Conservation (phyloP, 345 rosid genomes). For the Crucihimalaya himalaica region DNA sequence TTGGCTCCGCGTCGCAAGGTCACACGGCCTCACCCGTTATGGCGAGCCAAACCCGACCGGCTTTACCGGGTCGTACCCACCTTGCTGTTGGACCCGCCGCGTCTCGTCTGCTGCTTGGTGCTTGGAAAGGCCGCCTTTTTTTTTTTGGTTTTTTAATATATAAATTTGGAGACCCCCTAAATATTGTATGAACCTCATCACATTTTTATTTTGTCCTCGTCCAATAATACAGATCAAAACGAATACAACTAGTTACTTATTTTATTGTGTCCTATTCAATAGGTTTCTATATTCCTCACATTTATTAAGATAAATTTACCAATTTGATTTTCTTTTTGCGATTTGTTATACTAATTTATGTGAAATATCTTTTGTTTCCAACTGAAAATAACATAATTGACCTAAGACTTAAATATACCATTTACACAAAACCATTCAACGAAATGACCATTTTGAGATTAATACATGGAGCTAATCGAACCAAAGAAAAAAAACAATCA, state of each 20-base stretch:
- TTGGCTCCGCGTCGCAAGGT: conserved; percentile 37
- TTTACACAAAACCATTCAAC: not conserved
- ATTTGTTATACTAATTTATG: not conserved
- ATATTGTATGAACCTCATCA: conserved; percentile 25
- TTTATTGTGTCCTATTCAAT: not conserved
- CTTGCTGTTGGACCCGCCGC: conserved; percentile 26
- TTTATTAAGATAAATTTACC: not conserved
- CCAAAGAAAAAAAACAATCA: not conserved
- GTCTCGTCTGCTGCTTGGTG: conserved; percentile 23
- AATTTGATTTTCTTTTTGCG: not conserved
- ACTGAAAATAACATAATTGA: conserved; percentile 8
- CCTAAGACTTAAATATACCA: not conserved
- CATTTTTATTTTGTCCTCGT: conserved; percentile 25
- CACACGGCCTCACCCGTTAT: conserved; percentile 33
- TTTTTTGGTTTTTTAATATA: not conserved
- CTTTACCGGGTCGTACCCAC: conserved; percentile 19
- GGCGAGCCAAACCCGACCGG: conserved; percentile 32
- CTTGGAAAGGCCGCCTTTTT: conserved; percentile 25
- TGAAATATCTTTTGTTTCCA: conserved; percentile 20
- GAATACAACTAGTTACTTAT: conserved; percentile 26
- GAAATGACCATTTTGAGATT: not conserved
- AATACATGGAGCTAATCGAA: not conserved
- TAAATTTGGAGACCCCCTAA: not conserved
- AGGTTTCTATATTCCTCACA: not conserved
- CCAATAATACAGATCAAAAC: conserved; percentile 28